A percentile compares a stretch with the other conserved stretches of the same genome.
Evolutionary conservation across 768 basidiomycete species (phyloP).

Genomic region (Omphalotus guepiniiformis): DNA sequence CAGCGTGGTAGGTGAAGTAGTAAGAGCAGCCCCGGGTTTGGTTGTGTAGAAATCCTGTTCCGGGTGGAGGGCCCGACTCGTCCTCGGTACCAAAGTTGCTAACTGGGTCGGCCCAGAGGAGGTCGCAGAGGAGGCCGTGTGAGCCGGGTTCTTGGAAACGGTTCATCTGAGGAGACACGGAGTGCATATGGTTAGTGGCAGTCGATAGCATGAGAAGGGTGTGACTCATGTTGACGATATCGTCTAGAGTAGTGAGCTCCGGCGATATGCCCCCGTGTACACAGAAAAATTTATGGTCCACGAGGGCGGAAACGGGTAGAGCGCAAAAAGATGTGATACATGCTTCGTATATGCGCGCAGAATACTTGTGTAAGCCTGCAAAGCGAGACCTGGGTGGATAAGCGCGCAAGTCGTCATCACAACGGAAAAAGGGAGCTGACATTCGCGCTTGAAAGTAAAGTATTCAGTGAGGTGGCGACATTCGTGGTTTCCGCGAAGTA

Average conservation of each 20-base stretch:
- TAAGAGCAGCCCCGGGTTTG: slow-evolving; percentile 13
- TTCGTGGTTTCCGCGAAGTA: slow-evolving; percentile 96
- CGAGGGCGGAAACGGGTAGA: slow-evolving; percentile 84
- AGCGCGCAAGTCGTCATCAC: slow-evolving; percentile 3
- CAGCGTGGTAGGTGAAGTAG: slow-evolving; percentile 75
- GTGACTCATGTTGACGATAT: slow-evolving; percentile 57
- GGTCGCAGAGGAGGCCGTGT: slow-evolving; percentile 86
- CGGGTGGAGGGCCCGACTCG: slow-evolving; percentile 47
- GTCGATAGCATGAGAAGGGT: too few relatives aligned
- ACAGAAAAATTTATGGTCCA: slow-evolving; percentile 95
- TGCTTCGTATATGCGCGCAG: slow-evolving; percentile 81
- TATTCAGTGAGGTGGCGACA: slow-evolving; percentile 96
- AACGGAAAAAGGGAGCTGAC: slow-evolving; percentile 29
- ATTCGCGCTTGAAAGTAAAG: slow-evolving; percentile 98
- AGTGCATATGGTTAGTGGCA: too few relatives aligned
- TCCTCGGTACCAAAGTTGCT: slow-evolving; percentile 84
- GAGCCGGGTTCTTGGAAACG: slow-evolving; percentile 94
- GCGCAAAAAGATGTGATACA: slow-evolving; percentile 89
- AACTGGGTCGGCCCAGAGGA: slow-evolving; percentile 95
- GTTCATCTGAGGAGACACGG: slow-evolving; percentile 68
- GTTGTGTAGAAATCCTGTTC: slow-evolving; percentile 31
- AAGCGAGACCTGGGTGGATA: not conserved
- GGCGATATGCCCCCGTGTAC: slow-evolving; percentile 97
- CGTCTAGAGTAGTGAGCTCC: slow-evolving; percentile 72
- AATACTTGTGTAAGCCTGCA: slow-evolving; percentile 88